A percentile compares a stretch with the other conserved stretches of the same genome.
These are phyloP conservation scores for Mycena belliarum DNA, from an alignment of 768 basidiomycete species.

Conservation along the genomic window DNA sequence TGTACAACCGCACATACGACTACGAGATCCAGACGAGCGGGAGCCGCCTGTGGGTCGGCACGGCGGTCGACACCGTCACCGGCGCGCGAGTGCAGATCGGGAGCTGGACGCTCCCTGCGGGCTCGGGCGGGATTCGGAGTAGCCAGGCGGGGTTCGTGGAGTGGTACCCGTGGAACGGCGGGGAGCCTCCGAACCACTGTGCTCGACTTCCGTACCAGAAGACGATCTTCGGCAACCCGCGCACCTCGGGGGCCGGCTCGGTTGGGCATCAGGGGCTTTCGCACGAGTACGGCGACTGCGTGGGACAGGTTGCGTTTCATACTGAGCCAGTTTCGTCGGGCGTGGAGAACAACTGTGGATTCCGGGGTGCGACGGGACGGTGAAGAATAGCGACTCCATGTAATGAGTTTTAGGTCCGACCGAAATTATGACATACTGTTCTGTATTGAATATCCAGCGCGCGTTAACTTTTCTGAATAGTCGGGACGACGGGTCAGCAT, in stretches of 20 bases:
- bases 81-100: constrained; percentile 7
- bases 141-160: constrained; percentile 17
- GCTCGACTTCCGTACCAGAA: constrained; percentile 11
- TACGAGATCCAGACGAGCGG: neutral
- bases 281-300: constrained; percentile 14
- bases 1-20: constrained; percentile 9
- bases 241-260: neutral
- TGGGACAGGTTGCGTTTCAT: constrained; percentile 8
- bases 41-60: neutral
- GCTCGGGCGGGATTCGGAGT: neutral
- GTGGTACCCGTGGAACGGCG: constrained; percentile 20
- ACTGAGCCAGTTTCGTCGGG: neutral
- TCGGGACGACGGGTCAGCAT: too few species aligned
- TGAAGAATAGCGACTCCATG: neutral
- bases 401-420: too few species aligned
- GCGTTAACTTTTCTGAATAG: too few species aligned
- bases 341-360: constrained; percentile 5
- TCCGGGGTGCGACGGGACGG: neutral
- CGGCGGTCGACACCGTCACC: constrained; percentile 10
- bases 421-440: too few species aligned
- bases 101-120: constrained; percentile 2
- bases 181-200: constrained; percentile 10
- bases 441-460: too few species aligned
- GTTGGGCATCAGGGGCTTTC: neutral
- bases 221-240: constrained; percentile 8